These are phyloP conservation scores for Thermothielavioides terrestris DNA, from an alignment of 495 filamentous ascomycete genomes.

Conservation along the genomic window DNA sequence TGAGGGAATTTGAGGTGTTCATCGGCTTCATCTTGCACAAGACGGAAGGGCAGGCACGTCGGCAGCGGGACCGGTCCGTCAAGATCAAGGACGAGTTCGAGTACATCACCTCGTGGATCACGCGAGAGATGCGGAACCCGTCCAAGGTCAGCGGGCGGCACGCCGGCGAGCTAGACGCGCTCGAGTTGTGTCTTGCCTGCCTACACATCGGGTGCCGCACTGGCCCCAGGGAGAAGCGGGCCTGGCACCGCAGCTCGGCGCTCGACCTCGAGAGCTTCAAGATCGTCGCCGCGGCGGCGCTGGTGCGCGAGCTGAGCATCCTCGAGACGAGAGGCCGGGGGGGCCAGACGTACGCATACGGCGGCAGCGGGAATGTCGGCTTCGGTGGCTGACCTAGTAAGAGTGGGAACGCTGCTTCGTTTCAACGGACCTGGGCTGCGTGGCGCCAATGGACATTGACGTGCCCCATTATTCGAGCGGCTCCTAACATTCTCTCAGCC, in stretches of 20 bases:
- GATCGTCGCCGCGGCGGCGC: constrained; percentile 31
- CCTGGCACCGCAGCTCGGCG: constrained; percentile 5
- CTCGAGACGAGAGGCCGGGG: background rate
- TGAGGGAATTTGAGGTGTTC: constrained; percentile 71
- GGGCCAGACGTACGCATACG: background rate
- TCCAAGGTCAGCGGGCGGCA: background rate
- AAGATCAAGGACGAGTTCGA: constrained; percentile 57
- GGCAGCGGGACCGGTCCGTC: constrained; percentile 54
- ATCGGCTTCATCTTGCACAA: constrained; percentile 63
- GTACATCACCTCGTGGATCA: constrained; percentile 38
- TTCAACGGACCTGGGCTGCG: no score
- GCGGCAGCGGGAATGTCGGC: background rate
- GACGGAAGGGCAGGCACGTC: constrained; percentile 45
- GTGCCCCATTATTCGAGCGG: no score
- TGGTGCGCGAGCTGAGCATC: constrained; percentile 27
- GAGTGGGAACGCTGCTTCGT: background rate
- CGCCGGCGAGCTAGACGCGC: constrained; percentile 7
- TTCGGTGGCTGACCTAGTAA: background rate
- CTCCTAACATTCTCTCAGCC: no score
- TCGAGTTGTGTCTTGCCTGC: constrained; percentile 37
- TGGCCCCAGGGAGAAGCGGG: background rate
- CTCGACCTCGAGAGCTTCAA: constrained; percentile 31
- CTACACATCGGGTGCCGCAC: constrained; percentile 18
- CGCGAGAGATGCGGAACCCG: constrained; percentile 29
- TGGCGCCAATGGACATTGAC: no score